Evolutionary conservation across 192 early-diverging fungal genomes (phyloP).

Genomic region (Coemansia sp.): DNA sequence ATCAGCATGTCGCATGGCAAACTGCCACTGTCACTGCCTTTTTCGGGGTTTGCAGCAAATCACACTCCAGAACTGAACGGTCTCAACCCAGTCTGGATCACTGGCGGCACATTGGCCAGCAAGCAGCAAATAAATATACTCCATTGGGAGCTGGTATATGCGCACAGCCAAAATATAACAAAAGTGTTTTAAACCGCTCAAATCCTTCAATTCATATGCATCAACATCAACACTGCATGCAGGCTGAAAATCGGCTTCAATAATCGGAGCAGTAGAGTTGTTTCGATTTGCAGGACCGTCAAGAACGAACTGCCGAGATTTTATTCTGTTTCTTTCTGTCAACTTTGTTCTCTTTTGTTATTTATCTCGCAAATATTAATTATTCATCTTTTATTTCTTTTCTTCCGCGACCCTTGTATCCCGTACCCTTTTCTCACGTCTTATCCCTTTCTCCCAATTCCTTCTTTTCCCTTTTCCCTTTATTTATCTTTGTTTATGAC

Average conservation of each 20-base stretch:
- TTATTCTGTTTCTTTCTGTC: background rate
- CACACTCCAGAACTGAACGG: background rate
- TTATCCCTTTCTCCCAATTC: background rate
- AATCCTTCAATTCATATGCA: too few relatives aligned
- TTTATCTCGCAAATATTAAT: background rate
- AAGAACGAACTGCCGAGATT: too few relatives aligned
- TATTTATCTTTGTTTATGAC: background rate
- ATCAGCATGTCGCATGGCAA: too few relatives aligned
- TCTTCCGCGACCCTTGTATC: background rate
- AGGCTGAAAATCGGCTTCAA: too few relatives aligned
- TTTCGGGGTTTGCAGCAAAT: background rate
- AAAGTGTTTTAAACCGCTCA: too few relatives aligned
- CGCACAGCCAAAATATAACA: too few relatives aligned
- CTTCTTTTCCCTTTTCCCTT: background rate
- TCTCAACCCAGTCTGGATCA: background rate
- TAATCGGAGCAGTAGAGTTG: too few relatives aligned
- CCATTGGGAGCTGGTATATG: background rate
- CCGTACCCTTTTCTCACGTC: background rate
- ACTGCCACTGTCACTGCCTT: background rate
- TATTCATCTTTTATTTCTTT: background rate
- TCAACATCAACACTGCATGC: too few relatives aligned
- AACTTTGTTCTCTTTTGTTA: background rate
- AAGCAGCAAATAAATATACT: too few relatives aligned
- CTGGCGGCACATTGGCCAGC: background rate
- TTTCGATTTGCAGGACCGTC: too few relatives aligned